Evolutionary conservation across 2,329 filamentous ascomycete genomes (phyloP), one percentile per base, ranked within the genome.

Genomic region (Ophiocordyceps australis): DNA sequence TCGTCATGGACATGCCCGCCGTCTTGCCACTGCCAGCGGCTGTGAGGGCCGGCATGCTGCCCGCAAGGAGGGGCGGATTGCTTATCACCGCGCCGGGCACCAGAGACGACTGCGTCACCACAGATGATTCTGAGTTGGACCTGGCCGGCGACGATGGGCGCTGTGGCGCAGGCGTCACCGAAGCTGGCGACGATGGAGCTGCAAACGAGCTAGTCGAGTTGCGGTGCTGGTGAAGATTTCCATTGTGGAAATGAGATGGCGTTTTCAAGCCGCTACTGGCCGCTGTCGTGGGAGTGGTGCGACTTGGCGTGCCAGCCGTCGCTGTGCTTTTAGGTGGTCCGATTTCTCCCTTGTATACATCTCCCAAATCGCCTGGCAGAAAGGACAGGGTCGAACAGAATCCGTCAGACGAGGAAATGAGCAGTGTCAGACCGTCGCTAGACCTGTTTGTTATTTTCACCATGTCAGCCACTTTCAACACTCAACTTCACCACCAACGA

Each of bases 331-430:
- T 68, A 17, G 52, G 43, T 10, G 56, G 54, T n/a, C 59, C 56
- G 20, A 73, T 47, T 26, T 81, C 72, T 17, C 74, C 75, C 7
- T 71, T 74, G 46, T 91, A 91, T 5, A 72, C 54, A 35, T 86
- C 74, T 9, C 89, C 89, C 2, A 98, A 58, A 47, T 98, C 89
- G 7, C 81, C 80, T 3, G 77, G 59, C 2, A 68, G 52, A 43
- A 98, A 98, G 0, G 83, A 78, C 5, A 98, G 59, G 0, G 80
- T 77, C 0, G 89, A 98, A 48, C 89, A 98, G 55, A 95, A 98
- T 0, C 89, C 89, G 48, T 98, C 89, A 0, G 89, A 94, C 0
- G 89, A 98, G n/a, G 83, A 89, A 55, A 98, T 91, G 25, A 98
- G 62, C 14, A 98, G 57, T 2, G 58, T 61, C 17, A 51, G 39